A percentile compares a stretch with the other conserved stretches of the same genome.
phyloP scores from a whole-genome alignment of 805 yeast species.

The Hanseniaspora osmophila region DNA sequence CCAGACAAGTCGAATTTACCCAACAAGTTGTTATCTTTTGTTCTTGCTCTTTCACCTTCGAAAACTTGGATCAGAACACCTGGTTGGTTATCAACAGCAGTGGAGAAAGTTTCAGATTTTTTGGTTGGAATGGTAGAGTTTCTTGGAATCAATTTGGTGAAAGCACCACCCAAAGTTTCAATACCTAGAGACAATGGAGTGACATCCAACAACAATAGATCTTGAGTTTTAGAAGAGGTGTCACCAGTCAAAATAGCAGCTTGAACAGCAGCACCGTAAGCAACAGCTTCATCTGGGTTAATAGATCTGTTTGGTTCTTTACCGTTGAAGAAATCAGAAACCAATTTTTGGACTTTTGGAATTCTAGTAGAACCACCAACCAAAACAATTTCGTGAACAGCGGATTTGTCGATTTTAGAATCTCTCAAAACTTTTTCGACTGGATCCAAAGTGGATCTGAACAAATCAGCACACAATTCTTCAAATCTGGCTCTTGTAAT shows the following conservation, averaged over 20 bases:
- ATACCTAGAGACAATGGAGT: slow-evolving; percentile 98
- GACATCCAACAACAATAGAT: slow-evolving; percentile 90
- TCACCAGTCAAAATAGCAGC: slow-evolving; percentile 97
- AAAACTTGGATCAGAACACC: slow-evolving; percentile 97
- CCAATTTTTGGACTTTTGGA: slow-evolving; percentile 95
- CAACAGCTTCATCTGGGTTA: slow-evolving; percentile 99
- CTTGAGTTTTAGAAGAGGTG: slow-evolving; percentile 94
- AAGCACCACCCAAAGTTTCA: slow-evolving; percentile 99
- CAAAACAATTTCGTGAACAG: slow-evolving; percentile 84
- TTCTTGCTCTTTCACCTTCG: slow-evolving; percentile 97
- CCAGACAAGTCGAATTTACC: slow-evolving; percentile 96
- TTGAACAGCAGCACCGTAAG: slow-evolving; percentile 98
- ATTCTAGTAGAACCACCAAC: slow-evolving; percentile 99
- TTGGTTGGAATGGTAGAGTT: slow-evolving; percentile 97
- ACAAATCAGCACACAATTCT: slow-evolving; percentile 90
- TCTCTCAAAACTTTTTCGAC: slow-evolving; percentile 93
- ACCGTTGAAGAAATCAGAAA: slow-evolving; percentile 95
- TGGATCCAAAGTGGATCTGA: slow-evolving; percentile 90
- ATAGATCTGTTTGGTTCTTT: slow-evolving; percentile 96
- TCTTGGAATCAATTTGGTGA: slow-evolving; percentile 97
- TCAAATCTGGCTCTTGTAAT: slow-evolving; percentile 98
- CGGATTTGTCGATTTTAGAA: slow-evolving; percentile 83
- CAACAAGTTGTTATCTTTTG: slow-evolving; percentile 90
- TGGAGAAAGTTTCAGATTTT: slow-evolving; percentile 95
- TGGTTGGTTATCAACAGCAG: slow-evolving; percentile 98